Percentiles rank a stretch among this genome's conserved stretches.
These are phyloP conservation scores for Penicillium crustosum DNA, from an alignment of 2,329 filamentous ascomycete genomes.

Conservation along the genomic window DNA sequence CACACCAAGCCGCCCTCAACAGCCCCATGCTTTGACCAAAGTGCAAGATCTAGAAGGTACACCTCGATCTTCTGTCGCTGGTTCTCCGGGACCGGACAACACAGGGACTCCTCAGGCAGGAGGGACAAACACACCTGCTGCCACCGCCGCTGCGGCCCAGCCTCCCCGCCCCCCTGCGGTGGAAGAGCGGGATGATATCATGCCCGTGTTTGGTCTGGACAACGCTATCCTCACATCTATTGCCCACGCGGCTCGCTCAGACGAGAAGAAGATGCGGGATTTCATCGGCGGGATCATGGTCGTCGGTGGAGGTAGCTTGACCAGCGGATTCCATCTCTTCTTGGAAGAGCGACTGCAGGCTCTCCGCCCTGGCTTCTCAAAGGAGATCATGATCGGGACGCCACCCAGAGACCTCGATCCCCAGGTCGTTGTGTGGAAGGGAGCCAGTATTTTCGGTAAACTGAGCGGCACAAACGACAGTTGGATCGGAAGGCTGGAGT, in stretches of 20 bases:
- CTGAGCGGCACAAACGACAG: slow-evolving; percentile 83
- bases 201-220: slow-evolving; percentile 82
- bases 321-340: slow-evolving; percentile 74
- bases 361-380: slow-evolving; percentile 59
- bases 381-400: slow-evolving; percentile 66
- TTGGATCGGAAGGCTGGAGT: slow-evolving; percentile 87
- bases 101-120: slow-evolving; percentile 63
- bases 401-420: slow-evolving; percentile 93
- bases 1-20: slow-evolving; percentile 55
- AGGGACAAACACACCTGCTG: slow-evolving; percentile 44
- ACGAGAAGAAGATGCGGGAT: slow-evolving; percentile 91
- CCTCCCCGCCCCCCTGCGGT: slow-evolving; percentile 45
- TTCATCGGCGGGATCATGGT: slow-evolving; percentile 89
- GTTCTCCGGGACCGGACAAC: slow-evolving; percentile 81
- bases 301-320: slow-evolving; percentile 79
- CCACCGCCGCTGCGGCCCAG: slow-evolving; percentile 35
- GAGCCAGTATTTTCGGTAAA: slow-evolving; percentile 92
- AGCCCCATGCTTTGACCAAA: slow-evolving; percentile 68
- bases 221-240: slow-evolving; percentile 88
- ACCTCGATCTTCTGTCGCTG: slow-evolving; percentile 80
- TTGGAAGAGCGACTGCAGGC: slow-evolving; percentile 79
- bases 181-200: slow-evolving; percentile 71
- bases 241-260: slow-evolving; percentile 78
- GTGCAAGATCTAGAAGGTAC: slow-evolving; percentile 70
- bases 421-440: slow-evolving; percentile 98